Base-by-base conservation (phyloP, 148 eudicot species). In the Talinum fruticosum region DNA sequence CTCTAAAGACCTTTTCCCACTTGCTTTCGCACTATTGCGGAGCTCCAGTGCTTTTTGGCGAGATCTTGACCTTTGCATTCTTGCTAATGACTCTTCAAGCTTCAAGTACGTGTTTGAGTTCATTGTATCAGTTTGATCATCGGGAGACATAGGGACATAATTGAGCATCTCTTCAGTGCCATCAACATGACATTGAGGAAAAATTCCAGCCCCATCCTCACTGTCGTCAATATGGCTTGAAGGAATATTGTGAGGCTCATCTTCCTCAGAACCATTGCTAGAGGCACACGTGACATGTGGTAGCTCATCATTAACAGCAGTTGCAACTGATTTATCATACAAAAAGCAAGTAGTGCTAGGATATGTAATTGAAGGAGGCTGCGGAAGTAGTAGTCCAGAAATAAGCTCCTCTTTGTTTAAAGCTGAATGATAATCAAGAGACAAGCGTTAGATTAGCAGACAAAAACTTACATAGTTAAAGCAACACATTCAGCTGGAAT, bases 31-130 rank as follows among this genome's bases (percentile, higher is more conserved):
- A 82, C 95, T 88, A 67, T 81, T 88, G 24, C 98, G 97, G 73
- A 87, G 87, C 89, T 93, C 87, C 71, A 91, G 74, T 75, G 97
- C 99, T 84, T 86, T 93, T 86, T 91, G 99, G 77, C 97, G 89
- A 19, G 98, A 90, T 83, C 81, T 95, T 72, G 98, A 95, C 79
- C 95, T 88, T 75, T 90, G 90, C 41, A 91, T 71, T 72, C 79
- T 82, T 36, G 84, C 90, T 24, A 89, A 79, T 49, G 95, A 91
- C 82, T 77, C 87, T 79, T 91, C 94, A 51, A 74, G 79, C 10
- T 79, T 84, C 78, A 70, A 66, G 73, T 36, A 82, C 69, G 75
- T 79, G 78, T 81, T 67, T 44, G 83, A 69, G 61, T 77, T 62
- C 44, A 70, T 80, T 68, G 54, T 85, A 73, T 82, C 90, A 37